Evolutionary conservation across 2,329 filamentous ascomycete species (phyloP), one percentile per base, ranked within the genome.

Genomic region (Thermochaetoides dissita): DNA sequence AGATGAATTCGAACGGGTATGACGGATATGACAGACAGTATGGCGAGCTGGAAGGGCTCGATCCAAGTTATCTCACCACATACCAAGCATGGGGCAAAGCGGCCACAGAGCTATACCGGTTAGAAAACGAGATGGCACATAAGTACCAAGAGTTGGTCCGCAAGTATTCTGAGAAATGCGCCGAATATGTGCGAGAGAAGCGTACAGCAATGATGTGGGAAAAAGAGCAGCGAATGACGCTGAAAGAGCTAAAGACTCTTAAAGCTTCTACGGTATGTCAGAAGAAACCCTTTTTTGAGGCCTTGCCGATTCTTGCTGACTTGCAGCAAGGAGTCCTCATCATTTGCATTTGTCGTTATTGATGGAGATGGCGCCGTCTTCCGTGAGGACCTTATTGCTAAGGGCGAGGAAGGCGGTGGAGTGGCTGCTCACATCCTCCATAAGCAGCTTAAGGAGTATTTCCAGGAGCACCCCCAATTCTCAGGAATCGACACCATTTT

Each of bases 281-380:
- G 29, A 6, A 7, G 5, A 10, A 7, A 12, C 28, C 37, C 8
- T 32, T n/a, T 29, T 17, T 36, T 10, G 10, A n/a, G 7, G 30
- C 31, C 8, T 5, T 31, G n/a, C 17, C 38, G 7, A 11, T 30
- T 3, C n/a, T 6, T 5, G 30, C 40, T 43, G 10, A 47, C 41
- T 24, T 12, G 3, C 17, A 24, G 24, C n/a, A 42, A 61, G 58
- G 57, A 62, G 38, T 54, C 56, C 28, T 52, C 53, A 10, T 51
- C 55, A 0, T 60, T 62, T 32, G 59, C 57, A 8, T 58, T 55
- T 33, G 55, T 57, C 28, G 53, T 61, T 36, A 54, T 63, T 12
- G 59, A 63, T 28, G 60, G 60, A 10, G 59, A 62, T 30, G 59
- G 59, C 2, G 58, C 57, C 9, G 46, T 59, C 11, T 63, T 63